These are phyloP conservation scores for Penicillium lividum DNA, from an alignment of 495 filamentous ascomycete species.

Conservation along the genomic window DNA sequence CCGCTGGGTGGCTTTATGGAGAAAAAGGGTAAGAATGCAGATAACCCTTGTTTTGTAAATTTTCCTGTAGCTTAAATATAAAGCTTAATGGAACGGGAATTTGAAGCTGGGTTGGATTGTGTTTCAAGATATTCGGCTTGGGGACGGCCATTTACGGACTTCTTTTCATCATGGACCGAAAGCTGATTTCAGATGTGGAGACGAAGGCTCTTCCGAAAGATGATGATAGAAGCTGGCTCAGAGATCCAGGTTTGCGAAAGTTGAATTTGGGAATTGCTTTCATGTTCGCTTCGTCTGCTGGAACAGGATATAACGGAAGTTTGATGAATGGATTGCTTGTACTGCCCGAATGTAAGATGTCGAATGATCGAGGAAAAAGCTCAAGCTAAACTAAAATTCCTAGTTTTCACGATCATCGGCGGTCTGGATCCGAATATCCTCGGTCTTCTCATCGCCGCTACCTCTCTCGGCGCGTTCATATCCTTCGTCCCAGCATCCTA, in stretches of 20 bases:
- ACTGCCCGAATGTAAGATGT: constrained; percentile 24
- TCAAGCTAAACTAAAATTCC: no score
- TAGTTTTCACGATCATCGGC: constrained; percentile 21
- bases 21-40: constrained; percentile 23
- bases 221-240: constrained; percentile 26
- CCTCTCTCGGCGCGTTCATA: constrained; percentile 24
- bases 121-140: neutral
- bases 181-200: constrained; percentile 14
- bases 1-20: constrained; percentile 5
- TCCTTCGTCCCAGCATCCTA: constrained; percentile 29
- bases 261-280: constrained; percentile 26
- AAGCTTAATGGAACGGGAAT: constrained; percentile 8
- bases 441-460: constrained; percentile 29
- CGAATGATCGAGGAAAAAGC: no score
- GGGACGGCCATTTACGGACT: constrained; percentile 1
- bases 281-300: constrained; percentile 28
- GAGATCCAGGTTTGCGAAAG: constrained; percentile 25
- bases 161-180: constrained; percentile 14
- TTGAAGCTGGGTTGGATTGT: neutral
- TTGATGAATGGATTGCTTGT: constrained; percentile 30
- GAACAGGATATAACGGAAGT: constrained; percentile 30
- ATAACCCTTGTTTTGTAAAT: constrained; percentile 26
- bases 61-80: constrained; percentile 11
- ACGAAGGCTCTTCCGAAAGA: constrained; percentile 25
- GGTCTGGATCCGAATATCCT: constrained; percentile 25